Evolutionary conservation across 208 protist species (phyloP).

Genomic region (Trypanosoma congolense): DNA sequence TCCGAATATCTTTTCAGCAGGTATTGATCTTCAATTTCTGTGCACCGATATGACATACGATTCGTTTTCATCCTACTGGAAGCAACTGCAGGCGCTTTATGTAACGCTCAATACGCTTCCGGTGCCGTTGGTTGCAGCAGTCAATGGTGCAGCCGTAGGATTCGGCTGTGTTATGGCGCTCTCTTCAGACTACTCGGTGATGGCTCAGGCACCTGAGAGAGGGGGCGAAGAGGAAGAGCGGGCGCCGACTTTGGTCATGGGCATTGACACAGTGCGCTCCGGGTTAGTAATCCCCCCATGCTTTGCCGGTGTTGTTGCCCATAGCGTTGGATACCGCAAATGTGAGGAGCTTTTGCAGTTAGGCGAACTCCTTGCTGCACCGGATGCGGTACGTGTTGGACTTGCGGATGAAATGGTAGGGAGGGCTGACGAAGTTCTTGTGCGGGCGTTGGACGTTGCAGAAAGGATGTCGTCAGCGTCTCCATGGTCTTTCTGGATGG

Average conservation of each 20-base stretch:
- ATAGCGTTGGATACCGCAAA: conserved; percentile 56
- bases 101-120: conserved; percentile 62
- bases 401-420: conserved; percentile 74
- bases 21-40: conserved; percentile 52
- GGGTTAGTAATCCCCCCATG: conserved; percentile 70
- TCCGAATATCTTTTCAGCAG: conserved; percentile 49
- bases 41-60: conserved; percentile 27
- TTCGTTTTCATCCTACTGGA: conserved; percentile 57
- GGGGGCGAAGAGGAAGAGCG: neutral
- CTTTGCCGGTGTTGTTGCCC: conserved; percentile 47
- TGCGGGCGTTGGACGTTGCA: conserved; percentile 52
- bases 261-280: conserved; percentile 46
- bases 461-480: conserved; percentile 47
- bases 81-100: conserved; percentile 65
- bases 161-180: conserved; percentile 67
- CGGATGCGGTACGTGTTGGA: conserved; percentile 42
- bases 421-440: conserved; percentile 41
- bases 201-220: conserved; percentile 31
- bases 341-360: conserved; percentile 52
- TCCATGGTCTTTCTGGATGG: conserved; percentile 55
- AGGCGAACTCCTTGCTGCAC: conserved; percentile 37
- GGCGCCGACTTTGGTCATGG: conserved; percentile 40
- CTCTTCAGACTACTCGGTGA: conserved; percentile 71
- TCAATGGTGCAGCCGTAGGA: conserved; percentile 64
- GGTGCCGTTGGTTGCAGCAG: conserved; percentile 55